phyloP scores from a whole-genome alignment of 75 land plant genomes.

The Azolla pinnata region DNA sequence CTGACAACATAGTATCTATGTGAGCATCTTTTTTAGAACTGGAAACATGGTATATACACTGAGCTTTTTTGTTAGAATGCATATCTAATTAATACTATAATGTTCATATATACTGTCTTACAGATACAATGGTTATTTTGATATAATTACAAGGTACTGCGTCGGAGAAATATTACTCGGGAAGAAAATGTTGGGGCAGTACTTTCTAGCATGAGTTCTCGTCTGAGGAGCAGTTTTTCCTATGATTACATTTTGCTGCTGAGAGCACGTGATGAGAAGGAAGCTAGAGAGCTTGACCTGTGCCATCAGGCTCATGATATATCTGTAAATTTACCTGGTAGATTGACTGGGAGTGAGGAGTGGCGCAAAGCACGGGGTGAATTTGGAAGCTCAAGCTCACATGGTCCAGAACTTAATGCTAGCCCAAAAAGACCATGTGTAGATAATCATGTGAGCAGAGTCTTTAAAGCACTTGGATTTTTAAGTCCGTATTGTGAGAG shows the following conservation, averaged over 20 bases:
- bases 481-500: neutral
- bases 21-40: too few relatives aligned
- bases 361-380: slow-evolving; percentile 83
- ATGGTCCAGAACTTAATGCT: slow-evolving; percentile 16
- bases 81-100: too few relatives aligned
- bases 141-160: too few relatives aligned
- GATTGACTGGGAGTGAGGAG: slow-evolving; percentile 78
- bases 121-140: too few relatives aligned
- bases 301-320: slow-evolving; percentile 21
- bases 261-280: slow-evolving; percentile 43
- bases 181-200: slow-evolving; percentile 41
- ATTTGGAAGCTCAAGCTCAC: slow-evolving; percentile 26
- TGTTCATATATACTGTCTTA: too few relatives aligned
- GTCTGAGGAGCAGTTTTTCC: slow-evolving; percentile 32
- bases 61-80: too few relatives aligned
- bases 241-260: slow-evolving; percentile 24
- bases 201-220: slow-evolving; percentile 39
- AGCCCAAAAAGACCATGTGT: slow-evolving; percentile 58
- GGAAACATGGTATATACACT: too few relatives aligned
- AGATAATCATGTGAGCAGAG: slow-evolving; percentile 56
- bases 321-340: slow-evolving; percentile 52
- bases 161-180: slow-evolving; percentile 44
- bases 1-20: too few relatives aligned
- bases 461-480: slow-evolving; percentile 39
- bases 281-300: slow-evolving; percentile 39